Conservation (phyloP, 805 yeast genomes). For the Zygosaccharomyces pseudorouxii region DNA sequence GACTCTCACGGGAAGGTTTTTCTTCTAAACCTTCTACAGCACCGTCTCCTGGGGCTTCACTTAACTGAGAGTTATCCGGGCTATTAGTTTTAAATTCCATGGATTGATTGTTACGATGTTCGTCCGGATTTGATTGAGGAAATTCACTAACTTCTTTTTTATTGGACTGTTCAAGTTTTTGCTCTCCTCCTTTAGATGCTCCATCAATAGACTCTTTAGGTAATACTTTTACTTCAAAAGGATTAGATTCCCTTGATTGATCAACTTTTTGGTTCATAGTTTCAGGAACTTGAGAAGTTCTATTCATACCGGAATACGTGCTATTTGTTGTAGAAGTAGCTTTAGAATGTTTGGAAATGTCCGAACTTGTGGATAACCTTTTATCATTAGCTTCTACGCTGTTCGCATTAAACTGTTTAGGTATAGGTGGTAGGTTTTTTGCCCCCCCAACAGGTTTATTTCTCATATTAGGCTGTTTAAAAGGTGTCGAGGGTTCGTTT, state of each 20-base stretch:
- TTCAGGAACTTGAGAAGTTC: not conserved
- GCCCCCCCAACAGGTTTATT: not conserved
- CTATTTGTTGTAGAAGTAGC: not conserved
- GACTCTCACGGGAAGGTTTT: constrained; percentile 19
- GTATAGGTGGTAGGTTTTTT: not conserved
- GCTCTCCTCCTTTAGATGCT: not conserved
- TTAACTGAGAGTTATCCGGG: not conserved
- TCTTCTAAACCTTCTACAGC: not conserved
- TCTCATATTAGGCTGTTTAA: not conserved
- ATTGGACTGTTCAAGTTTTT: constrained; percentile 10
- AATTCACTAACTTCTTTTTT: not conserved
- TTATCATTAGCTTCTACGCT: not conserved
- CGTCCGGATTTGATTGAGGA: too few relatives aligned
- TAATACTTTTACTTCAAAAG: not conserved
- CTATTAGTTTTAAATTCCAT: not conserved
- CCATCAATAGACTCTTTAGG: not conserved
- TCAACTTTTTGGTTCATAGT: not conserved
- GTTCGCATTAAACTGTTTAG: not conserved
- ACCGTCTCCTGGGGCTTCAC: not conserved
- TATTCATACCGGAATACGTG: not conserved
- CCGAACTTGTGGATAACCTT: not conserved
- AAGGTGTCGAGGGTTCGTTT: not conserved
- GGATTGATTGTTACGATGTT: too few relatives aligned
- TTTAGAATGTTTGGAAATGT: not conserved
- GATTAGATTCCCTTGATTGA: not conserved